Conservation (phyloP, 345 rosid species). For the Arabidopsis arenosa region DNA sequence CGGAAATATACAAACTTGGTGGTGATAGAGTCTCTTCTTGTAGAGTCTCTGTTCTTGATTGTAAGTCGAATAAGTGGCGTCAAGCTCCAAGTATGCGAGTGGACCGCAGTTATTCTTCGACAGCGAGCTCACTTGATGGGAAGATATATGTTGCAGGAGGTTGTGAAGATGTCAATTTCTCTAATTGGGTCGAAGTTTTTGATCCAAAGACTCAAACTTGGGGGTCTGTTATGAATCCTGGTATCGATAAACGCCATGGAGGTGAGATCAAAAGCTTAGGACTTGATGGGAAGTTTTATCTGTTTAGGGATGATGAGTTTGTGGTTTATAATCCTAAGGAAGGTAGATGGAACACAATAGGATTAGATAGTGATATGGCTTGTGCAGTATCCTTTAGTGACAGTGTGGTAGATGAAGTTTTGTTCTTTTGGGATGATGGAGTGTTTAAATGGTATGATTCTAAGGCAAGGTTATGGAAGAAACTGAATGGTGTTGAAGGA, state of each 20-base stretch:
- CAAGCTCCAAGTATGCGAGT: no score
- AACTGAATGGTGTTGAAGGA: not conserved
- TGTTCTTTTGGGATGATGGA: not conserved
- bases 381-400: not conserved
- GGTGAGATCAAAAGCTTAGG: not conserved
- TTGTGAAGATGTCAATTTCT: no score
- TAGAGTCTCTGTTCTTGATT: not conserved
- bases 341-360: constrained; percentile 6
- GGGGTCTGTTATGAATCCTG: constrained; percentile 1
- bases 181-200: not conserved
- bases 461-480: not conserved
- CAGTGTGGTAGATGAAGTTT: not conserved
- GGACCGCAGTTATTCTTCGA: no score
- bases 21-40: not conserved
- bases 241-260: not conserved
- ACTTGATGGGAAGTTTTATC: not conserved
- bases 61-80: constrained; percentile 20
- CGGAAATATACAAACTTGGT: constrained; percentile 2
- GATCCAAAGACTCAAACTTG: constrained; percentile 31
- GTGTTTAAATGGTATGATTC: constrained; percentile 9
- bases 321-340: constrained; percentile 18
- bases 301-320: not conserved
- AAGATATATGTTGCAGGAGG: no score
- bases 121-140: no score
- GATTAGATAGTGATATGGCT: not conserved